Base-by-base conservation (phyloP, 2,329 filamentous ascomycete species). In the Clarireedia homoeocarpa region DNA sequence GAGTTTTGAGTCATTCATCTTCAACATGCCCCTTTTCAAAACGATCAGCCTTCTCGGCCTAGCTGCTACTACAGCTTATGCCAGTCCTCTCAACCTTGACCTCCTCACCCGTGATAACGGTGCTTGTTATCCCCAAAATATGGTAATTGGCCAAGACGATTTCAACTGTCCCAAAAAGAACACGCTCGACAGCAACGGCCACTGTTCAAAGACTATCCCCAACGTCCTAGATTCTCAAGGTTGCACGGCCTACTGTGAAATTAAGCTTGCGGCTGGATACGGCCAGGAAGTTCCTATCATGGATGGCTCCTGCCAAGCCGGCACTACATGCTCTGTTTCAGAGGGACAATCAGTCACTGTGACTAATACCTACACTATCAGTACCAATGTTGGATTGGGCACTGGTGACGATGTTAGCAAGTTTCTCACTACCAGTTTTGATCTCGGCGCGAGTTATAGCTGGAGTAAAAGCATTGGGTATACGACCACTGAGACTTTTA, bases 171-270 rank as follows among this genome's bases (percentile, higher is more conserved):
- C 49, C 24, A 51, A 51, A 15, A 44, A 44, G 12, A 51, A 51
- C n/a, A 51, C 38, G 4, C 5, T 51, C 6, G 39, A 51, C 5
- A 42, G 24, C 36, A 27, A n/a, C 14, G 39, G 39, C 6, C 40
- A 51, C 24, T 51, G 39, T n/a, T 51, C 49, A 4, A 27, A 17
- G 6, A 15, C 39, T 1, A 44, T 51, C 14, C 39, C 26, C 9
- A 50, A 26, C 17, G 30, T 39, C 10, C 27, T 10, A 9, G 27
- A 9, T 3, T n/a, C 12, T 1, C 14, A 44, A 5, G 39, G 38
- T 6, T 51, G 49, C 24, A 17, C 49, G 6, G 49, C 49, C n/a
- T 51, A 51, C 17, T 51, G 49, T 26, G 49, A 51, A 20, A n/a
- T 30, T 24, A 24, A 17, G 5, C 20, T 51, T 12, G 20, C 23